These are phyloP conservation scores for Corynascus novoguineensis DNA, from an alignment of 495 filamentous ascomycete species.

Conservation along the genomic window DNA sequence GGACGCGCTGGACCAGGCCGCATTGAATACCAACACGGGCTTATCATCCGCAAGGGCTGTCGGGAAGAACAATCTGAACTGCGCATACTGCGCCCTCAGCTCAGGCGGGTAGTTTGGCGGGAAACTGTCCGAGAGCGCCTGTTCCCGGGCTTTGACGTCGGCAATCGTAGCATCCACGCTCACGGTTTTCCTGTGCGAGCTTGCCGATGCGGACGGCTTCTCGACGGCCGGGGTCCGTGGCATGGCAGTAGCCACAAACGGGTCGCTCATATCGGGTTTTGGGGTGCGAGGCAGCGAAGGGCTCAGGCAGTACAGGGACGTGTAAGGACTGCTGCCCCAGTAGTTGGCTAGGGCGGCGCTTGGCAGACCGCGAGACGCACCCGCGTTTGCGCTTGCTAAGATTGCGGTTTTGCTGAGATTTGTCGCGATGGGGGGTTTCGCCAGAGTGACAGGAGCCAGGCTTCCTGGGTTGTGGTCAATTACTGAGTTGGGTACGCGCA, in stretches of 20 bases:
- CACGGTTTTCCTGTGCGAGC: constrained; percentile 69
- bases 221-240: constrained; percentile 34
- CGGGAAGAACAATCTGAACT: constrained; percentile 89
- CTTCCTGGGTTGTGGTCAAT: constrained; percentile 48
- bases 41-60: constrained; percentile 66
- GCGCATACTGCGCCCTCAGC: constrained; percentile 81
- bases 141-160: constrained; percentile 29
- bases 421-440: constrained; percentile 77
- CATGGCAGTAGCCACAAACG: constrained; percentile 38
- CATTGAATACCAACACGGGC: constrained; percentile 63
- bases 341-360: constrained; percentile 84
- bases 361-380: constrained; percentile 64
- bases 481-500: constrained; percentile 20
- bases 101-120: constrained; percentile 77
- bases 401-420: constrained; percentile 85
- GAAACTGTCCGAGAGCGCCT: constrained; percentile 52
- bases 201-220: constrained; percentile 21
- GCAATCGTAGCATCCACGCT: constrained; percentile 62
- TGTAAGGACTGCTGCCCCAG: constrained; percentile 85
- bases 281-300: constrained; percentile 11
- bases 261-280: constrained; percentile 47
- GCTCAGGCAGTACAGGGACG: constrained; percentile 59
- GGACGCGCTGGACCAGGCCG: constrained; percentile 47
- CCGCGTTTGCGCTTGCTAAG: constrained; percentile 64
- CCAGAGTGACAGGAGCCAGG: constrained; percentile 77